Evolutionary conservation across 331 rosid genomes (phyloP).

Genomic region (Telfairia occidentalis): DNA sequence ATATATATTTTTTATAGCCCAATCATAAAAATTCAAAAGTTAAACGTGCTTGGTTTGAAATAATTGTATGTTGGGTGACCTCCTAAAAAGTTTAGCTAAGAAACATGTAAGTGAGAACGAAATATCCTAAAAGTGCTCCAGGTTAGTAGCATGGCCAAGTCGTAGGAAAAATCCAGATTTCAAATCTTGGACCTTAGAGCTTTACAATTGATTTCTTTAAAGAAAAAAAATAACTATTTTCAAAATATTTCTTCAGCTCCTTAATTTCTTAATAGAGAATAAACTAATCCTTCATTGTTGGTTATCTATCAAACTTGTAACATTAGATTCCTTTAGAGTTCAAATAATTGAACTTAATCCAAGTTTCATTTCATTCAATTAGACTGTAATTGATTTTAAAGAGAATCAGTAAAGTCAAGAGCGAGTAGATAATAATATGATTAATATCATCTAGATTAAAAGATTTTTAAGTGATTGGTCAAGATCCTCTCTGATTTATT

Average conservation of each 20-base stretch:
- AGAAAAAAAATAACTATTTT: too few relatives aligned
- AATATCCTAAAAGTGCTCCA: too few relatives aligned
- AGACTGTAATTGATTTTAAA: neutral
- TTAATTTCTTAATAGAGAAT: neutral
- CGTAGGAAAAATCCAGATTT: too few relatives aligned
- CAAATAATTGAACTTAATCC: neutral
- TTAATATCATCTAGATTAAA: neutral
- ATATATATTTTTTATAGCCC: too few relatives aligned
- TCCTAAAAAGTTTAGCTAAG: too few relatives aligned
- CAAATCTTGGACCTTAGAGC: too few relatives aligned
- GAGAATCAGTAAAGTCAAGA: neutral
- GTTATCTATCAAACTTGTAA: neutral
- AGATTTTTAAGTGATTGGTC: neutral
- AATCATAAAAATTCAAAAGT: too few relatives aligned
- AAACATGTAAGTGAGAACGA: too few relatives aligned
- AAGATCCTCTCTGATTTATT: neutral
- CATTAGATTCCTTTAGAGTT: neutral
- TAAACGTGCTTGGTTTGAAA: too few relatives aligned
- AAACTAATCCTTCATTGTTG: neutral
- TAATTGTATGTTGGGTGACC: too few relatives aligned
- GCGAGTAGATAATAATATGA: neutral
- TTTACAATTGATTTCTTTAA: too few relatives aligned
- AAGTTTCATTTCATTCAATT: neutral
- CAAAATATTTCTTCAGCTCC: neutral
- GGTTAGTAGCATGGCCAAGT: too few relatives aligned